A percentile compares a stretch with the other conserved stretches of the same genome.
Conservation (phyloP, 2,329 filamentous ascomycete species). For the Colletotrichum higginsianum region DNA sequence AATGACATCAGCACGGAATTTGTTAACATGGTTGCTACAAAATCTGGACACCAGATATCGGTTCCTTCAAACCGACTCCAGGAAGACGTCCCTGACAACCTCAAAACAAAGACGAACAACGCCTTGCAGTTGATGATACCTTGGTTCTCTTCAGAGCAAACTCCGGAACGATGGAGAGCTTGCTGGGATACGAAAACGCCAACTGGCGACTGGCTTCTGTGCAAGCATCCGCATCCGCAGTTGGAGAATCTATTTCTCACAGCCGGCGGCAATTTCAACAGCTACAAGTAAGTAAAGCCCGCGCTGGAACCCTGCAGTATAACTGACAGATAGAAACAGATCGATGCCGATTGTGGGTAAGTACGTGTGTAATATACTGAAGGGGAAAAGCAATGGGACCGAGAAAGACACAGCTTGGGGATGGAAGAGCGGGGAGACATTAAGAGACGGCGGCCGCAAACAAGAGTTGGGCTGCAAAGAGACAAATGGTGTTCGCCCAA, state of each 20-base stretch:
- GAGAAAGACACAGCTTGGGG: constrained; percentile 29
- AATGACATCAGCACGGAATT: constrained; percentile 32
- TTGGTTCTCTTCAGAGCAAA: background rate
- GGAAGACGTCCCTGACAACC: constrained; percentile 4
- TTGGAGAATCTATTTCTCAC: constrained; percentile 16
- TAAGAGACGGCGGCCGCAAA: background rate
- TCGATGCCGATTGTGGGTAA: constrained; percentile 25
- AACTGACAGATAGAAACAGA: background rate
- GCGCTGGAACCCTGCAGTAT: too few species aligned
- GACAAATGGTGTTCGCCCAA: background rate
- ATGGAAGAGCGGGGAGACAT: constrained; percentile 6
- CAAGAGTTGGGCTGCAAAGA: background rate
- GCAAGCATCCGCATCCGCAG: constrained; percentile 8
- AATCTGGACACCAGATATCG: constrained; percentile 14
- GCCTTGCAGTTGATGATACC: constrained; percentile 15
- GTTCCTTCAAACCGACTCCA: background rate
- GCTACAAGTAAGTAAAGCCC: constrained; percentile 22
- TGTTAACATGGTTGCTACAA: constrained; percentile 13
- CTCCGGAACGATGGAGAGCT: constrained; percentile 13
- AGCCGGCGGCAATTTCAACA: constrained; percentile 29
- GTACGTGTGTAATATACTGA: constrained; percentile 22
- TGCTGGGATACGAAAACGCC: constrained; percentile 33
- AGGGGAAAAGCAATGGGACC: constrained; percentile 1
- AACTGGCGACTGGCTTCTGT: constrained; percentile 31
- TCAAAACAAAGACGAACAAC: background rate